Conservation (phyloP, 2,329 filamentous ascomycete species). For the Ascocoryne sarcoides region DNA sequence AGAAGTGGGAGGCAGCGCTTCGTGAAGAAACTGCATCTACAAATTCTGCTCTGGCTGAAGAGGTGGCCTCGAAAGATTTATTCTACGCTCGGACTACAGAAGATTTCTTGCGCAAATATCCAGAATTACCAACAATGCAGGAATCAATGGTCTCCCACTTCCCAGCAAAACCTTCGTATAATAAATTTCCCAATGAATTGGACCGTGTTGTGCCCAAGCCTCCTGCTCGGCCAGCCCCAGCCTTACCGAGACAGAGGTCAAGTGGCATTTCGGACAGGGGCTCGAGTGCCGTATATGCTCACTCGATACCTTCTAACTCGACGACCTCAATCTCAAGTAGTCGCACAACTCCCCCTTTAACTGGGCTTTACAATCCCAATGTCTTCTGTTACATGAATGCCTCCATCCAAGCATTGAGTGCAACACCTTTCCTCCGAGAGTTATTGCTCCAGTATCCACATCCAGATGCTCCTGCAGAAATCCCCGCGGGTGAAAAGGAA, state of each 20-base stretch:
- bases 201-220: slow-evolving; percentile 25
- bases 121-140: slow-evolving; percentile 54
- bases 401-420: slow-evolving; percentile 74
- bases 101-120: slow-evolving; percentile 77
- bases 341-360: slow-evolving; percentile 44
- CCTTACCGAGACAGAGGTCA: slow-evolving; percentile 58
- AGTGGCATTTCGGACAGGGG: slow-evolving; percentile 64
- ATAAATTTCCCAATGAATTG: slow-evolving; percentile 22
- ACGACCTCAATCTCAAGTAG: slow-evolving; percentile 32
- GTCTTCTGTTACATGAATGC: slow-evolving; percentile 90
- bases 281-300: slow-evolving; percentile 18
- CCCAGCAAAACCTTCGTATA: not conserved
- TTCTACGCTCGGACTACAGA: slow-evolving; percentile 63
- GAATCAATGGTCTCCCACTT: slow-evolving; percentile 47
- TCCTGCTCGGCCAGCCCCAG: slow-evolving; percentile 39
- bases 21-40: slow-evolving; percentile 47
- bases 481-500: slow-evolving; percentile 55
- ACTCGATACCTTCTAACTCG: slow-evolving; percentile 36
- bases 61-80: slow-evolving; percentile 38
- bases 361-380: slow-evolving; percentile 72
- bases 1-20: slow-evolving; percentile 69
- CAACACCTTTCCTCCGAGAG: slow-evolving; percentile 59
- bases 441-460: slow-evolving; percentile 48
- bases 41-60: slow-evolving; percentile 32
- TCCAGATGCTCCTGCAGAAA: slow-evolving; percentile 47